These are phyloP conservation scores for Ophidiomyces ophidiicola DNA, from an alignment of 2,329 filamentous ascomycete genomes.

Conservation along the genomic window DNA sequence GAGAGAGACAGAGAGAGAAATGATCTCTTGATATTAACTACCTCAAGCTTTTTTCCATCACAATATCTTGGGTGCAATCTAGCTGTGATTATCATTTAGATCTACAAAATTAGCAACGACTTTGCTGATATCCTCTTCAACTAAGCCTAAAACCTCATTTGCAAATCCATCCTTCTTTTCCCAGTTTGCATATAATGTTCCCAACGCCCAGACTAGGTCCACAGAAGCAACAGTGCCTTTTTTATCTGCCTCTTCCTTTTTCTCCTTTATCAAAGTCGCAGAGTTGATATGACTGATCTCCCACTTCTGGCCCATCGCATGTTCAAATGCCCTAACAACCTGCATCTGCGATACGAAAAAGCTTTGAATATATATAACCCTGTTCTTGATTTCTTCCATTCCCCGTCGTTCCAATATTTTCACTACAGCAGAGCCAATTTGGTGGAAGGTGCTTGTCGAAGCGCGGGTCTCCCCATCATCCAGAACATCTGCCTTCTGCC, in stretches of 20 bases:
- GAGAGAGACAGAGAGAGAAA: no score
- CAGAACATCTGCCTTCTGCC: conserved; percentile 7
- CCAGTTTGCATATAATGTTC: conserved; percentile 9
- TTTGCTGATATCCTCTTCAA: conserved; percentile 7
- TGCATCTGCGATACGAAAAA: conserved; percentile 11
- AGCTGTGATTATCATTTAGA: background rate
- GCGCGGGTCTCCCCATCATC: conserved; percentile 6
- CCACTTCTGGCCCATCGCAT: conserved; percentile 1
- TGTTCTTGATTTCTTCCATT: conserved; percentile 6
- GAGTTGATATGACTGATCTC: conserved; percentile 2
- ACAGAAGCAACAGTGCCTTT: conserved; percentile 1
- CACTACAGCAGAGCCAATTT: conserved; percentile 7
- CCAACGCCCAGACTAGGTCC: conserved; percentile 11
- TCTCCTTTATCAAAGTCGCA: conserved; percentile 4
- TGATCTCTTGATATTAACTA: no score
- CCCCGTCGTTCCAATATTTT: conserved; percentile 7
- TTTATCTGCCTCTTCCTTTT: conserved; percentile 6
- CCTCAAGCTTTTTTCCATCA: background rate
- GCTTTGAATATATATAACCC: conserved; percentile 11
- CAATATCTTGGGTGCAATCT: background rate
- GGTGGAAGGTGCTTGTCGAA: conserved; percentile 7
- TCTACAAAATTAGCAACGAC: background rate
- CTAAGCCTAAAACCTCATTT: conserved; percentile 4
- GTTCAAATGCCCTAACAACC: conserved; percentile 7
- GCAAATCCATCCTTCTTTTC: conserved; percentile 7